phyloP scores from a whole-genome alignment of 805 yeast species.

The Myxozyma neotropica region DNA sequence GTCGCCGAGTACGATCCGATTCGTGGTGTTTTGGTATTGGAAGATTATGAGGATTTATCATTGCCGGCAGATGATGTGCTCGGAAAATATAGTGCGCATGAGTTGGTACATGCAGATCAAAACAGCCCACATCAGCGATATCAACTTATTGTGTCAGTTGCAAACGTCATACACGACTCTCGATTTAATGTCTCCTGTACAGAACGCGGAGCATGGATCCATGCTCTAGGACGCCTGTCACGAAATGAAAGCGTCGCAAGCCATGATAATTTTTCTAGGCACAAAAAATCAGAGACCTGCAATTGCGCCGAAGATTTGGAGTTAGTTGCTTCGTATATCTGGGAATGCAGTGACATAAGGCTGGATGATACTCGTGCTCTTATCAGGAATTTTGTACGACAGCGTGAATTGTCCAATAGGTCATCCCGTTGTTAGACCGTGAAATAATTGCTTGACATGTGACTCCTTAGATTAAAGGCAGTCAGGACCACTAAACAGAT shows the following conservation, averaged over 20 bases:
- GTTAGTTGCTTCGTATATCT: conserved; percentile 10
- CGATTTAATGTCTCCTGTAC: conserved; percentile 9
- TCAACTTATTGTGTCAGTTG: background rate
- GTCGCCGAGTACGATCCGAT: conserved; percentile 15
- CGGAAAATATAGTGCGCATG: background rate
- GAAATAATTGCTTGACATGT: background rate
- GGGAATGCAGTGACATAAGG: conserved; percentile 9
- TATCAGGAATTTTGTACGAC: conserved; percentile 3
- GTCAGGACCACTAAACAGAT: too few relatives aligned
- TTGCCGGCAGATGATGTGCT: background rate
- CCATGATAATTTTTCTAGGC: background rate
- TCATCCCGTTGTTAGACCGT: background rate
- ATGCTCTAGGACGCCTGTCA: conserved; percentile 16
- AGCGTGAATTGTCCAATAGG: conserved; percentile 5
- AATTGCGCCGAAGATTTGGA: background rate
- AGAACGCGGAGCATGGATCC: conserved; percentile 12
- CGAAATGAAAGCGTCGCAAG: background rate
- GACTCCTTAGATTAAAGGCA: too few relatives aligned
- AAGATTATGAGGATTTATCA: conserved; percentile 11
- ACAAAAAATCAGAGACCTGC: background rate
- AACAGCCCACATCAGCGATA: background rate
- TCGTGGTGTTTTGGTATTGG: conserved; percentile 5
- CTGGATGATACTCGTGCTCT: conserved; percentile 5
- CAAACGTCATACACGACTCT: background rate
- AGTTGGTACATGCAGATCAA: background rate